Evolutionary conservation across 1,284 basidiomycete species (phyloP), one percentile per base, ranked within the genome.

Genomic region (Apiotrichum sp.): DNA sequence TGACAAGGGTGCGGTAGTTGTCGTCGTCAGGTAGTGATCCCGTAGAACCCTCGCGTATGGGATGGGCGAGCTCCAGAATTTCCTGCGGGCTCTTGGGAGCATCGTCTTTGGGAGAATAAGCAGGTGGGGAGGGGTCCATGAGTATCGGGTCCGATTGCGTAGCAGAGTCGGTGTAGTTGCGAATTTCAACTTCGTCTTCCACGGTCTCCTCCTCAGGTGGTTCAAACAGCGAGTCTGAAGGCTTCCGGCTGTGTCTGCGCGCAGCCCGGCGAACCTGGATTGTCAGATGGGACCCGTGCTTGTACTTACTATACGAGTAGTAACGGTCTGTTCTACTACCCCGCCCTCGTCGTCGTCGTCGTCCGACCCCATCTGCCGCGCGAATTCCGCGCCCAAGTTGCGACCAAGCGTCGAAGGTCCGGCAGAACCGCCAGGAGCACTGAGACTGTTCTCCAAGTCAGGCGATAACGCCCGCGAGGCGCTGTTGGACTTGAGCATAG

Each of bases 351-450:
- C 78, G 5, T 73, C 73, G 36, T 73, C 75, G 4, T 83, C 83
- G 10, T 76, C 78, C 6, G 10, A 8, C 4, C 74, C 66, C n/a
- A 73, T 71, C 57, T 76, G 82, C 41, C 82, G 82, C 65, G 82
- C 67, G 52, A 95, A 71, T 77, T 95, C 91, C 33, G 85, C 86
- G 0, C 89, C 90, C 6, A 93, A 75, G 67, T 85, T 89, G 75
- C 86, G 85, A 62, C 85, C 87, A 54, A 93, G 73, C 55, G 84
- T 89, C 33, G 78, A 38, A 29, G 47, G 47, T 5, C 47, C 47
- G 2, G 47, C 47, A 3, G 47, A 48, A 29, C 47, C 47, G 1
- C 47, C 47, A 5, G 47, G 47, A 9, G 39, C 35, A 16, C 6
- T 9, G 8, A 6, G n/a, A 4, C 35, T 6, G 35, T 11, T 14